Evolutionary conservation across 495 filamentous ascomycete genomes (phyloP).

Genomic region (Penicillium paxilli): DNA sequence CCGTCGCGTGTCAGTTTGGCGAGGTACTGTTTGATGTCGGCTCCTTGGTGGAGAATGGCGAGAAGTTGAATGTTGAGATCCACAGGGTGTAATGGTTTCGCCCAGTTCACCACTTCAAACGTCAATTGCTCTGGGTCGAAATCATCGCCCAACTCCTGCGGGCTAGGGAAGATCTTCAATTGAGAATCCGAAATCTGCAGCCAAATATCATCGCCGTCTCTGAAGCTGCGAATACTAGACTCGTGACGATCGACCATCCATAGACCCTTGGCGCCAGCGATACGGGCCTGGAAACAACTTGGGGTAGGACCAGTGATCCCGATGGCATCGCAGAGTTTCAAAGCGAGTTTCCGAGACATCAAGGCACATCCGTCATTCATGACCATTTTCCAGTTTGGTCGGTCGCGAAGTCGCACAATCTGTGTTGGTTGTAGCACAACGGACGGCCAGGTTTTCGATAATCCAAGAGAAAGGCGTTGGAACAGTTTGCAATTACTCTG

Average conservation of each 20-base stretch:
- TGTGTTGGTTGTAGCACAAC: conserved; percentile 43
- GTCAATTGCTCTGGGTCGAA: conserved; percentile 57
- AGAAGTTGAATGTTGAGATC: conserved; percentile 78
- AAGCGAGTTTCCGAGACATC: conserved; percentile 65
- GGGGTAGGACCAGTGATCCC: conserved; percentile 61
- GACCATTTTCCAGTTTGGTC: conserved; percentile 31
- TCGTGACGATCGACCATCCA: conserved; percentile 70
- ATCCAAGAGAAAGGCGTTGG: conserved; percentile 42
- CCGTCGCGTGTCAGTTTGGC: conserved; percentile 57
- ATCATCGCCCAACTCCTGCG: conserved; percentile 36
- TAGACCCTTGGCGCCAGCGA: conserved; percentile 84
- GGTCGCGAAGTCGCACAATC: conserved; percentile 36
- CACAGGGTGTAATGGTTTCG: conserved; percentile 61
- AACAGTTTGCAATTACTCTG: conserved; percentile 55
- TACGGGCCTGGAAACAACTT: conserved; percentile 75
- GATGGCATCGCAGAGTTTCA: conserved; percentile 56
- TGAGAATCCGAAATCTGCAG: conserved; percentile 81
- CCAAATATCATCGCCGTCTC: conserved; percentile 53
- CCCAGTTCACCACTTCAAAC: conserved; percentile 69
- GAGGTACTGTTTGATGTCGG: conserved; percentile 57
- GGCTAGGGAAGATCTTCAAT: conserved; percentile 70
- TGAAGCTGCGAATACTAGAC: conserved; percentile 15
- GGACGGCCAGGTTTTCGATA: conserved; percentile 50
- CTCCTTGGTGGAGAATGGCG: conserved; percentile 69
- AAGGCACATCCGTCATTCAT: conserved; percentile 86